phyloP scores from a whole-genome alignment of 2,329 filamentous ascomycete genomes.

The Cladosporium austrohemisphaericum region DNA sequence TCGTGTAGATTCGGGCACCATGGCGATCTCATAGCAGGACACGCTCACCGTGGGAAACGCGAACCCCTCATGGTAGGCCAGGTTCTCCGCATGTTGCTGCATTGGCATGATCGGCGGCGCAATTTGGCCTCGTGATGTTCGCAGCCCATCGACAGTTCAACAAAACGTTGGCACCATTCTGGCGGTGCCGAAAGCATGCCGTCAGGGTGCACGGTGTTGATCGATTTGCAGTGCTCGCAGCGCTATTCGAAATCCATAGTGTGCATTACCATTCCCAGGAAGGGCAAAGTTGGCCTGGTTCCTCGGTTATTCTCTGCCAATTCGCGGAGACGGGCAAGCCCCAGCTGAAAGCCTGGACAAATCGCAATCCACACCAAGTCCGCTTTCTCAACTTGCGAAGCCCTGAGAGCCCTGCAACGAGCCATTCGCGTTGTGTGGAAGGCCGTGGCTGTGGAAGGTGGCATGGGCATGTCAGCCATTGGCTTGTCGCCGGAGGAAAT shows the following conservation, averaged over 20 bases:
- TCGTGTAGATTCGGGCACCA: slow-evolving; percentile 1
- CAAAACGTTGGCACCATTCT: too few species aligned
- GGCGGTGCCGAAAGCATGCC: too few species aligned
- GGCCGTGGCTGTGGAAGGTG: slow-evolving; percentile 3
- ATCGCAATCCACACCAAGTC: neutral
- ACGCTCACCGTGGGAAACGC: slow-evolving; percentile 8
- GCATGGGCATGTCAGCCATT: slow-evolving; percentile 9
- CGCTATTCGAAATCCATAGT: too few species aligned
- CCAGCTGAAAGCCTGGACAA: slow-evolving; percentile 6
- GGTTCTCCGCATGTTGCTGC: slow-evolving; percentile 12
- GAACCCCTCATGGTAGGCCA: slow-evolving; percentile 13
- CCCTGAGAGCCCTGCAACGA: neutral
- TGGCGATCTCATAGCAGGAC: slow-evolving; percentile 5
- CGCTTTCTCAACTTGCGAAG: neutral
- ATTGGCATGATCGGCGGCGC: slow-evolving; percentile 11
- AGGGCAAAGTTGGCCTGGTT: too few species aligned
- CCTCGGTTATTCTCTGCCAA: too few species aligned
- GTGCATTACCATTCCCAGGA: too few species aligned
- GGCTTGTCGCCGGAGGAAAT: neutral
- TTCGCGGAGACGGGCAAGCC: slow-evolving; percentile 1
- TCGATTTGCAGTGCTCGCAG: too few species aligned
- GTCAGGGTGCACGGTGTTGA: too few species aligned
- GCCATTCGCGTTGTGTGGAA: neutral
- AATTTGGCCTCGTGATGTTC: slow-evolving; percentile 6
- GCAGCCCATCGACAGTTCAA: slow-evolving; percentile 1